phyloP scores from a whole-genome alignment of 1,284 basidiomycete species.

The Grifola frondosa region DNA sequence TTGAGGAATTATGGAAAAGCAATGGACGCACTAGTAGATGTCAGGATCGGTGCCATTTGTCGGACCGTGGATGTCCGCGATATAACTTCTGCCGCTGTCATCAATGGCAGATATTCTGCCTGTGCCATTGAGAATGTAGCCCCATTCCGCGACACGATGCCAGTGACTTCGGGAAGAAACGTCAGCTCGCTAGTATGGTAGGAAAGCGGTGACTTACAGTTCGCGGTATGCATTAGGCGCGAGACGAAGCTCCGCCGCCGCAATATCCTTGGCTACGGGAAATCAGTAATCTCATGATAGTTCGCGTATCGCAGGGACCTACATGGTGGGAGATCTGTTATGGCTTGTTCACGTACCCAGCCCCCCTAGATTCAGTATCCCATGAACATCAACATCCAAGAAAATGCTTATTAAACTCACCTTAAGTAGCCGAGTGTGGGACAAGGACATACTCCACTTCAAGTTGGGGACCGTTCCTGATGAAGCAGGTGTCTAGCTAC shows the following conservation, averaged over 20 bases:
- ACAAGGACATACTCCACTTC: slow-evolving; percentile 30
- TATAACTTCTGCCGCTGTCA: slow-evolving; percentile 24
- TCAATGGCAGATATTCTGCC: slow-evolving; percentile 29
- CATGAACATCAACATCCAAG: no score
- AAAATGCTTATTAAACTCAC: slow-evolving; percentile 8
- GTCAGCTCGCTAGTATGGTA: slow-evolving; percentile 1
- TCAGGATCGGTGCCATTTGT: slow-evolving; percentile 24
- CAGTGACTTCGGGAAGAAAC: slow-evolving; percentile 21
- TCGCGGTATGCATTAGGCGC: slow-evolving; percentile 36
- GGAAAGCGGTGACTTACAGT: slow-evolving; percentile 13
- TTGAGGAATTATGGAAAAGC: neutral
- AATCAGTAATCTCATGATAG: no score
- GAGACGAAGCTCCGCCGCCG: slow-evolving; percentile 40
- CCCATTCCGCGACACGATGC: slow-evolving; percentile 33
- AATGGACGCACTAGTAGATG: slow-evolving; percentile 25
- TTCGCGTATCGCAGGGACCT: slow-evolving; percentile 8
- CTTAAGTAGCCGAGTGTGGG: slow-evolving; percentile 27
- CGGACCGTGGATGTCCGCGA: slow-evolving; percentile 26
- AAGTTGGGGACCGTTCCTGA: slow-evolving; percentile 27
- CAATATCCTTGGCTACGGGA: slow-evolving; percentile 29
- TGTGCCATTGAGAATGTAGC: slow-evolving; percentile 27
- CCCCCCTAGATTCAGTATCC: slow-evolving; percentile 21
- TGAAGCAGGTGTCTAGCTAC: slow-evolving; percentile 1
- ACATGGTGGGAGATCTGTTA: slow-evolving; percentile 31
- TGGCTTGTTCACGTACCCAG: slow-evolving; percentile 29